Evolutionary conservation across 2,329 filamentous ascomycete genomes (phyloP).

Genomic region (Calonectria fujianensis): DNA sequence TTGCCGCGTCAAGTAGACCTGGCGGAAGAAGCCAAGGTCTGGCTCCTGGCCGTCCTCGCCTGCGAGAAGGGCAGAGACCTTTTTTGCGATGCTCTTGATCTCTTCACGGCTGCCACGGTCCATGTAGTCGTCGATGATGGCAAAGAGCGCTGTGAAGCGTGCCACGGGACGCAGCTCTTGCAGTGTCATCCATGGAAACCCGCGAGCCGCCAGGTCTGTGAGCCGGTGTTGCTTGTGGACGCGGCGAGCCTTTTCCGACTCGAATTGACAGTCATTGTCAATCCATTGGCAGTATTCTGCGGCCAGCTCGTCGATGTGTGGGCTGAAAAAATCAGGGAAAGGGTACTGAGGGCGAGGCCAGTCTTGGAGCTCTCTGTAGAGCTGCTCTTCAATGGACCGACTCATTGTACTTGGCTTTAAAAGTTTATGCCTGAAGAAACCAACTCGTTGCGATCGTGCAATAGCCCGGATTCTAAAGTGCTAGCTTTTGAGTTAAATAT

Average conservation of each 20-base stretch:
- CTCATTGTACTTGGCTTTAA: not conserved
- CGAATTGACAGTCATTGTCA: slow-evolving; percentile 7
- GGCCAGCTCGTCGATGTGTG: not conserved
- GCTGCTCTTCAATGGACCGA: not conserved
- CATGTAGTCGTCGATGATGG: slow-evolving; percentile 14
- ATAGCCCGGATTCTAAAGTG: not conserved
- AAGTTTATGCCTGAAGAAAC: not conserved
- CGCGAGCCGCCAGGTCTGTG: slow-evolving; percentile 1
- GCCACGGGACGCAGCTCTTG: not conserved
- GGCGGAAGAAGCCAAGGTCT: slow-evolving; percentile 13
- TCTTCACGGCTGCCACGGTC: slow-evolving; percentile 8
- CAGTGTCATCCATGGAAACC: slow-evolving; percentile 9
- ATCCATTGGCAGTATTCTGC: slow-evolving; percentile 6
- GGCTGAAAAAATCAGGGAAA: slow-evolving; percentile 4
- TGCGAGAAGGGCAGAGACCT: not conserved
- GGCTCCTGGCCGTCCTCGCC: not conserved
- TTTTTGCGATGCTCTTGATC: not conserved
- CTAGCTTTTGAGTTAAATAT: not conserved
- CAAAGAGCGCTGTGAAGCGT: slow-evolving; percentile 10
- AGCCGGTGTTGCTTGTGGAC: slow-evolving; percentile 3
- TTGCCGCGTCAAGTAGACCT: slow-evolving; percentile 3
- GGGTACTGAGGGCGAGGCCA: slow-evolving; percentile 6
- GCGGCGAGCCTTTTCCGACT: slow-evolving; percentile 1
- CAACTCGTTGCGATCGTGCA: not conserved
- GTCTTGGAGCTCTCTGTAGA: slow-evolving; percentile 8